Percentiles rank a stretch among this genome's conserved stretches.
Evolutionary conservation across 306 rosid genomes (phyloP).

Genomic region (Gillenia trifoliata): DNA sequence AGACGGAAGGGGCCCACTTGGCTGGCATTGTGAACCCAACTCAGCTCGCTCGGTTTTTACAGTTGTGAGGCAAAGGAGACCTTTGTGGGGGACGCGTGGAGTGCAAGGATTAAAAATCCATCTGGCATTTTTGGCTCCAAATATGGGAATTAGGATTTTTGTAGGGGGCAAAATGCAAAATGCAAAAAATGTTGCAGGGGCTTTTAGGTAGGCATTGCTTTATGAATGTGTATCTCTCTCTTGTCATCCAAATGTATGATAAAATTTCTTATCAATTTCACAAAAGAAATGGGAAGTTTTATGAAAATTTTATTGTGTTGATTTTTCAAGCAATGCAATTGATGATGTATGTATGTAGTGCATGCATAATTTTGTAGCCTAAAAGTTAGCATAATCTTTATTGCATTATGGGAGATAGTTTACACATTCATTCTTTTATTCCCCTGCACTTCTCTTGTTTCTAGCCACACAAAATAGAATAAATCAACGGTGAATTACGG

Average conservation of each 20-base stretch:
- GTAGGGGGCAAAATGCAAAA: neutral
- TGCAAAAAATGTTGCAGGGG: neutral
- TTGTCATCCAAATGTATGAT: neutral
- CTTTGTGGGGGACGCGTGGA: neutral
- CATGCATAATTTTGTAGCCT: too few relatives aligned
- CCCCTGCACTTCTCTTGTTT: neutral
- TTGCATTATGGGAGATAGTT: too few relatives aligned
- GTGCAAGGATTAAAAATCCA: neutral
- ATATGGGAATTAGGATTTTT: neutral
- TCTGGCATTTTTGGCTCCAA: neutral
- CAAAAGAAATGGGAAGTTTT: neutral
- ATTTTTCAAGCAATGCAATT: too few relatives aligned
- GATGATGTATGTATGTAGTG: too few relatives aligned
- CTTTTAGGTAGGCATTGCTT: neutral
- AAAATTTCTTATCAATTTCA: neutral
- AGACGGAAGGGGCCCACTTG: conserved; percentile 53
- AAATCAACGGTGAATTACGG: neutral
- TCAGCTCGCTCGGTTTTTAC: conserved; percentile 64
- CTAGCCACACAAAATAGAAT: neutral
- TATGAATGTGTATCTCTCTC: neutral
- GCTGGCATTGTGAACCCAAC: conserved; percentile 80
- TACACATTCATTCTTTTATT: neutral
- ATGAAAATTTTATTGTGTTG: neutral
- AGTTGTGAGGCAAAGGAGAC: conserved; percentile 41
- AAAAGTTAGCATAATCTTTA: too few relatives aligned